Percentiles rank a stretch among this genome's conserved stretches.
These are phyloP conservation scores for Rubia peregrina DNA, from an alignment of 305 asterid genomes.

Conservation along the genomic window DNA sequence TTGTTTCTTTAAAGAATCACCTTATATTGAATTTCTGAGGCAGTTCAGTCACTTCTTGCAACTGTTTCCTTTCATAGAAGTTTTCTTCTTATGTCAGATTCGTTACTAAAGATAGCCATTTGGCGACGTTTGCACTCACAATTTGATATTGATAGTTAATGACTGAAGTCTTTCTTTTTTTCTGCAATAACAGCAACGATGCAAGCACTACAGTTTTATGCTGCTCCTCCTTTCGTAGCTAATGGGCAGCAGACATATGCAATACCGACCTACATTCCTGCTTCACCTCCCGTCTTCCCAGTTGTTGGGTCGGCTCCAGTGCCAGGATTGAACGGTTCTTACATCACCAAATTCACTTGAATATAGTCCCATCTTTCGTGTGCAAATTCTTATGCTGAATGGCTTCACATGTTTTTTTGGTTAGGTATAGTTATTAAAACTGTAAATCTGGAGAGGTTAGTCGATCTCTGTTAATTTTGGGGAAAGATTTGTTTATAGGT, in stretches of 20 bases:
- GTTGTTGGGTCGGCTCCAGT: constrained; percentile 39
- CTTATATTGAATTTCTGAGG: neutral
- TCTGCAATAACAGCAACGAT: constrained; percentile 48
- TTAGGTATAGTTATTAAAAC: constrained; percentile 9
- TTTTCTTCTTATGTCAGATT: neutral
- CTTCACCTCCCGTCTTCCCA: constrained; percentile 47
- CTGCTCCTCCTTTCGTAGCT: constrained; percentile 44
- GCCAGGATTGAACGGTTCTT: constrained; percentile 43
- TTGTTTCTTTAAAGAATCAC: neutral
- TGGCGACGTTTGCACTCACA: neutral
- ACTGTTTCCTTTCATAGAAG: neutral
- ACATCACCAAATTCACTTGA: constrained; percentile 41
- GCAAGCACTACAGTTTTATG: constrained; percentile 53
- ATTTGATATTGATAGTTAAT: neutral
- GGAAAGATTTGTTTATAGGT: neutral
- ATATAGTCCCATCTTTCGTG: neutral
- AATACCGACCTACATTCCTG: constrained; percentile 45
- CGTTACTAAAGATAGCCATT: neutral
- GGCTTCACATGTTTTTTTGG: neutral
- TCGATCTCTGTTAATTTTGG: constrained; percentile 8
- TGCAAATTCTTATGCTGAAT: constrained; percentile 11
- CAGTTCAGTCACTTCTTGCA: neutral
- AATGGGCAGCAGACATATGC: constrained; percentile 44
- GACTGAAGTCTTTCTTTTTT: constrained; percentile 6
- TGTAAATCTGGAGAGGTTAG: constrained; percentile 13